Evolutionary conservation across 371 early-diverging fungal genomes (phyloP), one percentile per base, ranked within the genome.

Genomic region (Mortierella sp.): DNA sequence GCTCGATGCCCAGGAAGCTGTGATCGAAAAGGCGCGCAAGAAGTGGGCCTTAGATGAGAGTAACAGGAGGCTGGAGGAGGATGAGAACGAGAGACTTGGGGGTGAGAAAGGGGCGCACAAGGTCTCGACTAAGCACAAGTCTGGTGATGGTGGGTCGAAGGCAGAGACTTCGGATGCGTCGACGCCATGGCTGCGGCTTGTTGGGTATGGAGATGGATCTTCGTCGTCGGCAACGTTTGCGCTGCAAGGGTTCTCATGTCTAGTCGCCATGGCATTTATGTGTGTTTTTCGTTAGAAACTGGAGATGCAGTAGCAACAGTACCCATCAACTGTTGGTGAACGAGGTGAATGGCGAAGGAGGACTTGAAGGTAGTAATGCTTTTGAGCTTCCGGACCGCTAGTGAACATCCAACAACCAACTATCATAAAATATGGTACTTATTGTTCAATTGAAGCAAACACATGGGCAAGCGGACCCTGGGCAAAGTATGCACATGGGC

Each of bases 251-350:
- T 74, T 73, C 44, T 73, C 77, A 21, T 77, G 73, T 26, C 67
- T 81, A 13, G 61, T 73, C 24, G 74, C 72, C 8, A 3, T 77
- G 74, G 54, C 81, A 5, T 54, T 77, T 43, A 26, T 81, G 46
- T 76, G 48, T 21, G 53, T 80, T 80, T 76, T 80, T 80, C 76
- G 76, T 72, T 80, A 75, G 40, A 40, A 73, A 69, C 46, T 57
- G 76, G 19, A 64, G 31, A 51, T 4, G 43, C 44, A 6, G 5
- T 70, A 10, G 16, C 4, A 6, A 5, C 34, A 31, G 59, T 31
- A 28, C 10, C 26, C 57, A 55, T 59, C 70, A 44, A 16, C 28
- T 5, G 0, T 46, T 70, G 37, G 37, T 37, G 21, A 31, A 21
- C 37, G 64, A 64, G 8, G 24, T 40, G 21, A 37, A 37, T 37